phyloP scores from a whole-genome alignment of 2,329 filamentous ascomycete species.

The Alternaria arbusti region DNA sequence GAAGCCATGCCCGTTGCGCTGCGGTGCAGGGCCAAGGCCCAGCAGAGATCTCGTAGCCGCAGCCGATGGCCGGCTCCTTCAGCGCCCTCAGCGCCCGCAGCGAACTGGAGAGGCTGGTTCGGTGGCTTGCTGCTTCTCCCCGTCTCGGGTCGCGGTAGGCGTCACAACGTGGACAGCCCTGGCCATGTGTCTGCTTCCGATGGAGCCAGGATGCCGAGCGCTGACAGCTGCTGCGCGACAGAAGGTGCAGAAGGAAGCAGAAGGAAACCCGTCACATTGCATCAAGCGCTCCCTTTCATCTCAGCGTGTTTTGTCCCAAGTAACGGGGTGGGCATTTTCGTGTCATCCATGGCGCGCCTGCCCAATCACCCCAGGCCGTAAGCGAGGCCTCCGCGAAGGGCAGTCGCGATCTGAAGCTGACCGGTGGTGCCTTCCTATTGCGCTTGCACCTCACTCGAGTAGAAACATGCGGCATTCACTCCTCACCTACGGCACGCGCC shows the following conservation, averaged over 20 bases:
- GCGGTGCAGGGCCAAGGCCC: slow-evolving; percentile 19
- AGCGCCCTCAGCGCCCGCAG: slow-evolving; percentile 16
- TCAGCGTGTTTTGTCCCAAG: slow-evolving; percentile 23
- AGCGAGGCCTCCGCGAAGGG: slow-evolving; percentile 27
- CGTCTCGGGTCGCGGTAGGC: slow-evolving; percentile 30
- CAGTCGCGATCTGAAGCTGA: slow-evolving; percentile 15
- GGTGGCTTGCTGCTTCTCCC: slow-evolving; percentile 28
- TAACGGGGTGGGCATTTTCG: slow-evolving; percentile 14
- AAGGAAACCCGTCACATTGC: slow-evolving; percentile 3
- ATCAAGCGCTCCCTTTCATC: slow-evolving; percentile 26
- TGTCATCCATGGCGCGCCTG: slow-evolving; percentile 20
- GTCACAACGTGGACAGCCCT: slow-evolving; percentile 29
- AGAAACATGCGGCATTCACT: slow-evolving; percentile 4
- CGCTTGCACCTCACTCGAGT: slow-evolving; percentile 2
- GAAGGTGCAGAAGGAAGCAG: background rate
- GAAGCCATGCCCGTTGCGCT: slow-evolving; percentile 25
- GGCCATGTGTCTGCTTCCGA: slow-evolving; percentile 1
- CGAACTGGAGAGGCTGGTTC: slow-evolving; percentile 18
- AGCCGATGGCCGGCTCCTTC: slow-evolving; percentile 26
- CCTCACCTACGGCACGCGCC: background rate
- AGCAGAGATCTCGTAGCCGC: slow-evolving; percentile 36
- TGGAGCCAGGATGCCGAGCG: background rate
- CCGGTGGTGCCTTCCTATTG: slow-evolving; percentile 15
- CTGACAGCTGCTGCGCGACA: slow-evolving; percentile 15
- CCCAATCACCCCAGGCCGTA: slow-evolving; percentile 29